A percentile compares a stretch with the other conserved stretches of the same genome.
Evolutionary conservation across 208 protist genomes (phyloP).

Genomic region (Leishmania tarentolae): DNA sequence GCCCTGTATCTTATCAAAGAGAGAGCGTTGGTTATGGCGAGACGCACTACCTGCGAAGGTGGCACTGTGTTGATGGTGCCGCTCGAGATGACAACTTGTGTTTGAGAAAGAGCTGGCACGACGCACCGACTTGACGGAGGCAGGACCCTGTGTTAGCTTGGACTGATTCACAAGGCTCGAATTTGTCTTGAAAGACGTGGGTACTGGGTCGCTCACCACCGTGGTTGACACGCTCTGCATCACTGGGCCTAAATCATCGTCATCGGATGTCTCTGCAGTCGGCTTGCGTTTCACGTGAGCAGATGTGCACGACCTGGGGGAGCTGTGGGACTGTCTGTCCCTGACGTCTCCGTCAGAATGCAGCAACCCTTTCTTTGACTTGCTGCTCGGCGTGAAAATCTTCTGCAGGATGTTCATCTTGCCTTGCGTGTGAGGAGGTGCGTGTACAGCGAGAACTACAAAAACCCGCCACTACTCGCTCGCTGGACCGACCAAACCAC

Average conservation of each 20-base stretch:
- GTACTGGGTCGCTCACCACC: slow-evolving; percentile 46
- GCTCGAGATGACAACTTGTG: slow-evolving; percentile 13
- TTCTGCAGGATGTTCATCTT: slow-evolving; percentile 31
- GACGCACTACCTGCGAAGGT: slow-evolving; percentile 19
- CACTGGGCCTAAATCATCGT: slow-evolving; percentile 3
- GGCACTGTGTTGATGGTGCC: slow-evolving; percentile 14
- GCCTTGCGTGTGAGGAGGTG: not conserved
- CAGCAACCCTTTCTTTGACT: slow-evolving; percentile 22
- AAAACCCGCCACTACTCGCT: not conserved
- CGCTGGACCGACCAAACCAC: not conserved
- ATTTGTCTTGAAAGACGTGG: slow-evolving; percentile 40
- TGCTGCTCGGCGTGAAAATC: slow-evolving; percentile 31
- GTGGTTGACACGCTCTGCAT: slow-evolving; percentile 25
- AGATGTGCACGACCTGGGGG: slow-evolving; percentile 8
- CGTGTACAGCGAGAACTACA: not conserved
- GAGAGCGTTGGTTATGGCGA: slow-evolving; percentile 17
- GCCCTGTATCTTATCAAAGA: slow-evolving; percentile 20
- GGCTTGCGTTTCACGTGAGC: slow-evolving; percentile 18
- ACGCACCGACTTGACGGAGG: slow-evolving; percentile 12
- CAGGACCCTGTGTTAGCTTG: not conserved
- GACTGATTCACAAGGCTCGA: slow-evolving; percentile 23
- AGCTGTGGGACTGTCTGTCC: not conserved
- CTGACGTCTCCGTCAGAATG: not conserved
- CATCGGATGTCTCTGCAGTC: slow-evolving; percentile 15
- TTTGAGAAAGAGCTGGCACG: slow-evolving; percentile 8